phyloP scores from a whole-genome alignment of 306 rosid genomes.

The Luffa acutangula region DNA sequence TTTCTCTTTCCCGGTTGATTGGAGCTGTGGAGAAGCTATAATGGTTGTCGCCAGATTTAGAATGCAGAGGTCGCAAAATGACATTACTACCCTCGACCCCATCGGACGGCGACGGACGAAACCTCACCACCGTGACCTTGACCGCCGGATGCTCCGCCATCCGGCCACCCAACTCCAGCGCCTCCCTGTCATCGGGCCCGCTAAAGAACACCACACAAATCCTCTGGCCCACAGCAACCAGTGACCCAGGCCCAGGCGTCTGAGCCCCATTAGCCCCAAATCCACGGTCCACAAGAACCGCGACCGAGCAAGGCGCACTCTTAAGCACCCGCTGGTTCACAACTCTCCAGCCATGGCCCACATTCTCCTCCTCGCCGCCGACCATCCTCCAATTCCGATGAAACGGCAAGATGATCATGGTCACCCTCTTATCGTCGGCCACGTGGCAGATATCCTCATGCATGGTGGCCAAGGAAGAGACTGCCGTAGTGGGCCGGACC shows the following conservation, averaged over 20 bases:
- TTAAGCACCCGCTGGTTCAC: constrained; percentile 63
- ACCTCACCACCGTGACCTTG: constrained; percentile 30
- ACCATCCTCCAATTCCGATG: constrained; percentile 46
- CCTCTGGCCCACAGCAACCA: constrained; percentile 2
- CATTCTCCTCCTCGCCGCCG: constrained; percentile 24
- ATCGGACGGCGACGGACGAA: constrained; percentile 17
- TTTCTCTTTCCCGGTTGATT: constrained; percentile 40
- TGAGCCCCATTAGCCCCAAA: constrained; percentile 12
- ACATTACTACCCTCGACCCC: constrained; percentile 1
- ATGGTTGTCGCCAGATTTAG: constrained; percentile 17
- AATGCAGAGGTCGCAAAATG: constrained; percentile 21
- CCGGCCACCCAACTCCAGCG: constrained; percentile 44
- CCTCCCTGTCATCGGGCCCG: constrained; percentile 83
- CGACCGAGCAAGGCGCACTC: constrained; percentile 66
- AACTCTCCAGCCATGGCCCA: constrained; percentile 59
- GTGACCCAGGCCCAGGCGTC: constrained; percentile 14
- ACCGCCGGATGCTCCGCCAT: constrained; percentile 62
- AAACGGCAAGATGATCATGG: constrained; percentile 65
- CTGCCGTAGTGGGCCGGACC: constrained; percentile 52
- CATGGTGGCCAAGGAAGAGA: constrained; percentile 64
- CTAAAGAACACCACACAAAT: constrained; percentile 61
- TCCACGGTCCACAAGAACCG: constrained; percentile 68
- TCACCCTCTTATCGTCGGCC: constrained; percentile 56
- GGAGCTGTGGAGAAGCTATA: constrained; percentile 45
- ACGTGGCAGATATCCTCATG: constrained; percentile 67